Conservation (phyloP, 129 eudicot species). For the Oenanthe sinensis region DNA sequence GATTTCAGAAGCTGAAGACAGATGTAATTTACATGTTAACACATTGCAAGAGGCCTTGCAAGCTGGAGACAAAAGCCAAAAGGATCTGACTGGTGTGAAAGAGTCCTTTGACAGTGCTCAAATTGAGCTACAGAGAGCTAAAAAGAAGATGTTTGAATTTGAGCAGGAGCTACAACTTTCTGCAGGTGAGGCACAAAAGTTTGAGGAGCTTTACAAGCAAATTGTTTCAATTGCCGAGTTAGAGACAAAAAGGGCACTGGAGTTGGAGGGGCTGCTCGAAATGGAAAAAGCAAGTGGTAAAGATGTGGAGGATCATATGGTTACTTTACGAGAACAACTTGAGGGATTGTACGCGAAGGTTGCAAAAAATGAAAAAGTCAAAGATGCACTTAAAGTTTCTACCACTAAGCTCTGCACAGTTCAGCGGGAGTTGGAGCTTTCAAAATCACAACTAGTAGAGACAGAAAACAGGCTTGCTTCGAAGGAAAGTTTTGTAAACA, state of each 20-base stretch:
- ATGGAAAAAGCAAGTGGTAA: constrained; percentile 57
- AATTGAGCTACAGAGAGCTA: constrained; percentile 14
- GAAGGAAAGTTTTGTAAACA: too few relatives aligned
- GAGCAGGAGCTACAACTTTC: constrained; percentile 59
- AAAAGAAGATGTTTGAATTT: constrained; percentile 49
- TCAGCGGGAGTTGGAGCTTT: constrained; percentile 28
- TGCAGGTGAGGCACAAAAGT: constrained; percentile 47
- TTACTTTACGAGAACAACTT: constrained; percentile 51
- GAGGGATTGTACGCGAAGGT: constrained; percentile 47
- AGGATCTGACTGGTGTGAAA: too few relatives aligned
- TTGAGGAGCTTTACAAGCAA: constrained; percentile 65
- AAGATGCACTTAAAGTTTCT: constrained; percentile 51
- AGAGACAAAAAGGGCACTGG: constrained; percentile 63
- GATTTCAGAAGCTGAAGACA: neutral
- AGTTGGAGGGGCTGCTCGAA: constrained; percentile 61
- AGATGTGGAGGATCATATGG: constrained; percentile 64
- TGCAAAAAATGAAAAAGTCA: constrained; percentile 55
- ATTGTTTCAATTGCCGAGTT: constrained; percentile 70
- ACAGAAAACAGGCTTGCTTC: too few relatives aligned
- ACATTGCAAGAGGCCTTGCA: too few relatives aligned
- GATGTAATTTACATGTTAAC: too few relatives aligned
- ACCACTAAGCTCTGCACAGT: constrained; percentile 37
- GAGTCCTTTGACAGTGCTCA: too few relatives aligned
- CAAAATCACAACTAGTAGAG: too few relatives aligned
- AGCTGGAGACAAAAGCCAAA: too few relatives aligned